A percentile compares a stretch with the other conserved stretches of the same genome.
Evolutionary conservation across 768 basidiomycete species (phyloP).

Genomic region (Serendipita sp.): DNA sequence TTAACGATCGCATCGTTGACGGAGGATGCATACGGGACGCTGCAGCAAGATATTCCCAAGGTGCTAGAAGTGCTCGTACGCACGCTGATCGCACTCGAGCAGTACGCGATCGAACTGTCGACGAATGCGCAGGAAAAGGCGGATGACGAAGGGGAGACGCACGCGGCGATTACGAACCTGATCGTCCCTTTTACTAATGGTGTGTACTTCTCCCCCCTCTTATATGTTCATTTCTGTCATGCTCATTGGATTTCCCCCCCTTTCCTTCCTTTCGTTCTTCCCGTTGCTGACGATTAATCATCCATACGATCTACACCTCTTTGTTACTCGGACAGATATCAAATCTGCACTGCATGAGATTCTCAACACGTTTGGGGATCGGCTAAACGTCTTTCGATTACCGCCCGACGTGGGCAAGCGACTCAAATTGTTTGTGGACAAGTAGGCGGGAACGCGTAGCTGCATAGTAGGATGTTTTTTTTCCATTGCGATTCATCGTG

Average conservation of each 20-base stretch:
- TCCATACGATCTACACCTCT: not conserved
- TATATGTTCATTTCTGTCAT: not conserved
- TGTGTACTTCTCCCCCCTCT: constrained; percentile 31
- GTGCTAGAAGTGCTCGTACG: constrained; percentile 61
- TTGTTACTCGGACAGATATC: not conserved
- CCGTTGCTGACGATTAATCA: too few relatives aligned
- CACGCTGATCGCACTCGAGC: constrained; percentile 52
- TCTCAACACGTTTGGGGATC: constrained; percentile 57
- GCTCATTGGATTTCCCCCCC: not conserved
- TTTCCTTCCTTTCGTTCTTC: too few relatives aligned
- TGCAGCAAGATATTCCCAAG: constrained; percentile 72
- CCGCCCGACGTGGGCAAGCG: constrained; percentile 50
- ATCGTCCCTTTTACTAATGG: constrained; percentile 42
- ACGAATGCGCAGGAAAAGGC: constrained; percentile 20
- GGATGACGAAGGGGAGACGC: constrained; percentile 17
- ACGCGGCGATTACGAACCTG: constrained; percentile 38
- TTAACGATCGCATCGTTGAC: constrained; percentile 55
- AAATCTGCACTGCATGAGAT: constrained; percentile 49
- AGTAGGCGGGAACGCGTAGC: too few relatives aligned
- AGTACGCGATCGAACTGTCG: constrained; percentile 40
- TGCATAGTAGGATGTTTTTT: too few relatives aligned
- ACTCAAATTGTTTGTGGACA: constrained; percentile 29
- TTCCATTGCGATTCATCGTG: too few relatives aligned
- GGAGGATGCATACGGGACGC: constrained; percentile 70
- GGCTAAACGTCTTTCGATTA: constrained; percentile 61